These are phyloP conservation scores for Fusarium chaquense DNA, from an alignment of 2,329 filamentous ascomycete species.

Conservation along the genomic window DNA sequence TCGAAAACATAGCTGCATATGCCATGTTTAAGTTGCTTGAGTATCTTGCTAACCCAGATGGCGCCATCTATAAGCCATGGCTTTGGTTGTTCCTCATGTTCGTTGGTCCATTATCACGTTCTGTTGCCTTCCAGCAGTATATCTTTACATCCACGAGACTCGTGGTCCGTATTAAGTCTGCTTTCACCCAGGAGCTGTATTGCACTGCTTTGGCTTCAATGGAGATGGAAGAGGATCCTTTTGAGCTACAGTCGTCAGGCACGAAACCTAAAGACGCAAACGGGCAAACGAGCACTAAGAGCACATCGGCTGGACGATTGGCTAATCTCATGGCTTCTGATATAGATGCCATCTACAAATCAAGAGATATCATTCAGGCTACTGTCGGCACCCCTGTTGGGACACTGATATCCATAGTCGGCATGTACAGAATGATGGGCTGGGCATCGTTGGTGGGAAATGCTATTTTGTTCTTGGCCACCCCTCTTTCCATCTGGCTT, in stretches of 20 bases:
- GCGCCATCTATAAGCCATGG: slow-evolving; percentile 61
- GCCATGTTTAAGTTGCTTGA: slow-evolving; percentile 66
- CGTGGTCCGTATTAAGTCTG: slow-evolving; percentile 67
- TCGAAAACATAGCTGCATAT: slow-evolving; percentile 66
- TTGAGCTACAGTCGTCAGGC: slow-evolving; percentile 48
- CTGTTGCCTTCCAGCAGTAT: slow-evolving; percentile 67
- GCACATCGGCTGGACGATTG: slow-evolving; percentile 62
- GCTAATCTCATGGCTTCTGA: slow-evolving; percentile 71
- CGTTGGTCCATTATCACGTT: slow-evolving; percentile 60
- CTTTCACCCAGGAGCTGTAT: slow-evolving; percentile 70
- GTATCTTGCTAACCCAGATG: slow-evolving; percentile 62
- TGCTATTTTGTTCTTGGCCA: slow-evolving; percentile 59
- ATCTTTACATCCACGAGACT: slow-evolving; percentile 69
- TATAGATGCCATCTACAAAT: slow-evolving; percentile 65
- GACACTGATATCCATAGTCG: slow-evolving; percentile 61
- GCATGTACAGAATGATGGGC: slow-evolving; percentile 67
- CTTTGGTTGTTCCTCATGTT: slow-evolving; percentile 68
- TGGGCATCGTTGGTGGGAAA: slow-evolving; percentile 68
- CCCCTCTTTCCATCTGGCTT: slow-evolving; percentile 64
- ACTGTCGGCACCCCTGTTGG: slow-evolving; percentile 60
- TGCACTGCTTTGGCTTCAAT: slow-evolving; percentile 66
- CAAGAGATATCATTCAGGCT: slow-evolving; percentile 64
- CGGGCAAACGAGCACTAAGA: slow-evolving; percentile 49
- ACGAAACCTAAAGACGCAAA: slow-evolving; percentile 46
- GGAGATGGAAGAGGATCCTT: slow-evolving; percentile 68